phyloP scores from a whole-genome alignment of 768 basidiomycete species.

The Tricholoma flavovirens region DNA sequence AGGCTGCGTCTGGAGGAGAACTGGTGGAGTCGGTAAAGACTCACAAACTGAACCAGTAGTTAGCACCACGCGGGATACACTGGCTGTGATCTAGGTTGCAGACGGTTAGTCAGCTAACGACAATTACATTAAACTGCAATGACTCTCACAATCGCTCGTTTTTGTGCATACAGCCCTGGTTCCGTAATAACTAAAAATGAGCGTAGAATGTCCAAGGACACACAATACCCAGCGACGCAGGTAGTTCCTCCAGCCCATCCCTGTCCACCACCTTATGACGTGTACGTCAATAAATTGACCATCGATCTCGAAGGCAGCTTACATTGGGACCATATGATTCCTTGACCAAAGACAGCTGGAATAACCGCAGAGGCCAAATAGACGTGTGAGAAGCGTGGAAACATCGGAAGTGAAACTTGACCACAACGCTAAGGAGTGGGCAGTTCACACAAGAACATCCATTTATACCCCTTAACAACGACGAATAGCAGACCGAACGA shows the following conservation, averaged over 20 bases:
- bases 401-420: background rate
- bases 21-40: constrained; percentile 7
- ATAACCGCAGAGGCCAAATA: background rate
- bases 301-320: background rate
- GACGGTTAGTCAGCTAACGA: background rate
- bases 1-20: background rate
- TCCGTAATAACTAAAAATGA: background rate
- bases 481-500: background rate
- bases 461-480: background rate
- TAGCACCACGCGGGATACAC: constrained; percentile 31
- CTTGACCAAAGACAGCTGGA: background rate
- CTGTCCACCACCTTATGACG: constrained; percentile 16
- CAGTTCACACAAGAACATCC: background rate
- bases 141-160: constrained; percentile 23
- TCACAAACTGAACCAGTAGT: constrained; percentile 58
- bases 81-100: constrained; percentile 33
- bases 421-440: no score
- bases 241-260: constrained; percentile 38
- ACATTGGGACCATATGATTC: background rate
- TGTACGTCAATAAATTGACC: background rate
- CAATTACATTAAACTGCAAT: background rate
- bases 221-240: constrained; percentile 33
- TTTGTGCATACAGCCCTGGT: constrained; percentile 18
- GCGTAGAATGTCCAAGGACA: background rate
- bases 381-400: background rate